These are phyloP conservation scores for Fusarium guadeloupense DNA, from an alignment of 2,329 filamentous ascomycete genomes.

Conservation along the genomic window DNA sequence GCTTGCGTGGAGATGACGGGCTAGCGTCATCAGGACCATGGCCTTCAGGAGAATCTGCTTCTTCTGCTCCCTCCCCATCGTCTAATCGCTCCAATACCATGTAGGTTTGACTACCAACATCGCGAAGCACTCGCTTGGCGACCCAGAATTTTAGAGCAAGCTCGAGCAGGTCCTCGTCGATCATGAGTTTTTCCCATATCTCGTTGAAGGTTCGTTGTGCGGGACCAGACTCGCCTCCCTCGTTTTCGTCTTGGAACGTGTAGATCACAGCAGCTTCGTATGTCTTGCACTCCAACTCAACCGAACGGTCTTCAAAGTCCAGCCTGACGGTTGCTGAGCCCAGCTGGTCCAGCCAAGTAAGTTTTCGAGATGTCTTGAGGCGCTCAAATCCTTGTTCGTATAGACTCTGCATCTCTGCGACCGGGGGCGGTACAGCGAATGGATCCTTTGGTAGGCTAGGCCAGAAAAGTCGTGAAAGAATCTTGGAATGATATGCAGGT, in stretches of 20 bases:
- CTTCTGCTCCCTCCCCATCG: constrained; percentile 44
- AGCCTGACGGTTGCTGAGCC: constrained; percentile 84
- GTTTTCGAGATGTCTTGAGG: constrained; percentile 83
- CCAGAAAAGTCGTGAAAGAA: constrained; percentile 94
- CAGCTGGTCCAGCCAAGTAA: constrained; percentile 87
- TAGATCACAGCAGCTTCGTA: constrained; percentile 91
- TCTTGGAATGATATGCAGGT: constrained; percentile 75
- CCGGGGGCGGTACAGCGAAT: constrained; percentile 69
- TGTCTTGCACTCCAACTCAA: constrained; percentile 77
- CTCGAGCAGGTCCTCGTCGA: constrained; percentile 77
- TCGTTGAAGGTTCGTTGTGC: constrained; percentile 60
- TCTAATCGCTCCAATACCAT: constrained; percentile 73
- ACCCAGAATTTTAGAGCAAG: constrained; percentile 77
- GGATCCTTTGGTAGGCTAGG: constrained; percentile 77
- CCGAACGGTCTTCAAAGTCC: constrained; percentile 80
- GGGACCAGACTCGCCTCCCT: constrained; percentile 48
- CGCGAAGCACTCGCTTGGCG: constrained; percentile 71
- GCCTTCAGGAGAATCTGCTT: constrained; percentile 47
- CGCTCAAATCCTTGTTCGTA: constrained; percentile 82
- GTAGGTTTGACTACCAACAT: constrained; percentile 64
- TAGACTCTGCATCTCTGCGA: constrained; percentile 68
- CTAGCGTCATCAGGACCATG: constrained; percentile 39
- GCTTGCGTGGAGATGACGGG: constrained; percentile 59
- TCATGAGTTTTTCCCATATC: constrained; percentile 68
- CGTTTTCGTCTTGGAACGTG: constrained; percentile 70